Evolutionary conservation across 164 flowering plant species (phyloP).

Genomic region (Aristolochia californica): DNA sequence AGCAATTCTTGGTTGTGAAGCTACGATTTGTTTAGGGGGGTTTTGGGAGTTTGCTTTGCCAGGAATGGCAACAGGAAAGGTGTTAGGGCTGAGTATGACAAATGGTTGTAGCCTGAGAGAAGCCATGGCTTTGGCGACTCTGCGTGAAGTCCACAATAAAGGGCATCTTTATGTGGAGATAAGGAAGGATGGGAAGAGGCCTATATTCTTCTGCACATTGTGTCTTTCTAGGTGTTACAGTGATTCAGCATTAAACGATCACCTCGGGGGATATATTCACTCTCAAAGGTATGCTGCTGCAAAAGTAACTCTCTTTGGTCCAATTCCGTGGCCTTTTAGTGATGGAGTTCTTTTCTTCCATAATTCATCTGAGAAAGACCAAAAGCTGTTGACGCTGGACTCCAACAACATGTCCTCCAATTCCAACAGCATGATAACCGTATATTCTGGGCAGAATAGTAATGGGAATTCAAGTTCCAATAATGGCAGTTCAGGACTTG

Average conservation of each 20-base stretch:
- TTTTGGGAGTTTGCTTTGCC: neutral
- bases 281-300: conserved; percentile 44
- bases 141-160: conserved; percentile 41
- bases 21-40: neutral
- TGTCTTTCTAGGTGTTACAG: conserved; percentile 74
- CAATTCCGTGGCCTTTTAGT: conserved; percentile 89
- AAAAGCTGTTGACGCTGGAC: conserved; percentile 6
- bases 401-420: conserved; percentile 16
- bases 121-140: conserved; percentile 39
- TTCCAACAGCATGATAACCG: conserved; percentile 24
- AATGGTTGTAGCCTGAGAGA: conserved; percentile 43
- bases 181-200: conserved; percentile 64
- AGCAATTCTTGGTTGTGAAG: neutral
- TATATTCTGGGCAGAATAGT: conserved; percentile 3
- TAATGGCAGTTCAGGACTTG: neutral
- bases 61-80: conserved; percentile 42
- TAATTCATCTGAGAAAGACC: conserved; percentile 26
- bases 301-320: conserved; percentile 48
- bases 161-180: conserved; percentile 80
- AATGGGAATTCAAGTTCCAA: neutral
- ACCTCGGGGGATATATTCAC: conserved; percentile 67
- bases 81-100: conserved; percentile 30
- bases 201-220: conserved; percentile 68
- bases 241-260: conserved; percentile 52
- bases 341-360: conserved; percentile 83